Conservation (phyloP, 805 yeast species). For the Kodamaea restingae region DNA sequence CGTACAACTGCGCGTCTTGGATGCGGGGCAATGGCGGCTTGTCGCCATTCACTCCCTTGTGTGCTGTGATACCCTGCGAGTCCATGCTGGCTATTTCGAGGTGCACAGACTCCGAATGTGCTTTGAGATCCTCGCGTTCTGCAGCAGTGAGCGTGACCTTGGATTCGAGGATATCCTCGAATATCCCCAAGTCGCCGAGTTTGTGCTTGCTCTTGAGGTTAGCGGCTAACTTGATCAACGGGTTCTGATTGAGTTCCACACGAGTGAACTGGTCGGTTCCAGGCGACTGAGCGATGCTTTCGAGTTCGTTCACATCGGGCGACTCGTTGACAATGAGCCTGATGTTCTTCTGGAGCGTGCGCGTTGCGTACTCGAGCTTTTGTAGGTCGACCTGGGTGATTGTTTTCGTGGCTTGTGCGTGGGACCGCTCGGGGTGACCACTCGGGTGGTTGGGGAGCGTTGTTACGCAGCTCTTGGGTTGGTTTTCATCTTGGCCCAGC, state of each 20-base stretch:
- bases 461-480: too few species aligned
- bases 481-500: too few species aligned
- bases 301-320: conserved; percentile 47
- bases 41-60: conserved; percentile 12
- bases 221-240: conserved; percentile 57
- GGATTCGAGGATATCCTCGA: conserved; percentile 52
- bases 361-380: conserved; percentile 37
- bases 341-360: conserved; percentile 20
- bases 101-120: conserved; percentile 5
- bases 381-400: conserved; percentile 28
- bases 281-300: conserved; percentile 25
- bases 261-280: conserved; percentile 40
- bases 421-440: neutral
- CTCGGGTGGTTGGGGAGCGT: too few species aligned
- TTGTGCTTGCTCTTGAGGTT: conserved; percentile 52
- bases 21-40: conserved; percentile 69
- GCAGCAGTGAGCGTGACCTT: conserved; percentile 22
- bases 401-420: neutral
- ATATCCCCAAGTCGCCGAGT: conserved; percentile 44
- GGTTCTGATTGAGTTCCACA: conserved; percentile 48
- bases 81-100: conserved; percentile 9
- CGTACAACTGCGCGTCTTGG: conserved; percentile 50
- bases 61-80: conserved; percentile 1
- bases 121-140: conserved; percentile 10
- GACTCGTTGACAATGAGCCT: conserved; percentile 37